Evolutionary conservation across 208 protist species (phyloP), one percentile per base, ranked within the genome.

Genomic region (Trypanosomatidae sp.): DNA sequence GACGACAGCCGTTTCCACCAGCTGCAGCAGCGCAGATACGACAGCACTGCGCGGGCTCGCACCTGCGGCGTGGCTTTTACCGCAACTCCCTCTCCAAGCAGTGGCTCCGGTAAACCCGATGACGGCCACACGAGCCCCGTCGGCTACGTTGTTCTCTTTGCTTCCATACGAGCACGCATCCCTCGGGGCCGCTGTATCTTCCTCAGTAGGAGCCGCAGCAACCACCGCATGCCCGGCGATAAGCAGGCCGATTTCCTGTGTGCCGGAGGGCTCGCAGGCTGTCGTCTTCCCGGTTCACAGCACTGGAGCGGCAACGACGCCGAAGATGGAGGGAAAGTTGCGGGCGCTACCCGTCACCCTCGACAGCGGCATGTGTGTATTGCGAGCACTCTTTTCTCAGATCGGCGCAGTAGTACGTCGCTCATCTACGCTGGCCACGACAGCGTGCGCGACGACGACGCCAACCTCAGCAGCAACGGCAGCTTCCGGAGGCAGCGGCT

Each of bases 231-330:
- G 33, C 30, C 2, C 49, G 19, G 39, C 33, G 3, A 62, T 62
- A 4, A 79, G 68, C 56, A 64, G 52, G 2, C 74, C 74, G 7
- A 79, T 79, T 49, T 68, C 68, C 2, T 79, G 74, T 33, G 47
- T 65, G 3, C 36, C 41, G 3, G 52, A 55, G 25, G 47, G 52
- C 19, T 12, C 66, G 0, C 22, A 49, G n/a, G 15, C 13, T 22
- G 30, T 28, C 30, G 15, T 49, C n/a, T 50, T 64, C 15, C 36
- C 67, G 9, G 13, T 28, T 10, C 55, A 71, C 33, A 33, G 58
- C 39, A 36, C 39, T 17, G 1, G 43, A 1, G 13, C 50, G 46
- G 17, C 66, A 44, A n/a, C 66, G 5, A 22, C 44, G 28, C n/a
- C 30, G 12, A 30, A 43, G 1, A 25, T 10, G 8, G 13, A 43